Conservation (phyloP, 495 filamentous ascomycete species). For the Penicillium coffeae region DNA sequence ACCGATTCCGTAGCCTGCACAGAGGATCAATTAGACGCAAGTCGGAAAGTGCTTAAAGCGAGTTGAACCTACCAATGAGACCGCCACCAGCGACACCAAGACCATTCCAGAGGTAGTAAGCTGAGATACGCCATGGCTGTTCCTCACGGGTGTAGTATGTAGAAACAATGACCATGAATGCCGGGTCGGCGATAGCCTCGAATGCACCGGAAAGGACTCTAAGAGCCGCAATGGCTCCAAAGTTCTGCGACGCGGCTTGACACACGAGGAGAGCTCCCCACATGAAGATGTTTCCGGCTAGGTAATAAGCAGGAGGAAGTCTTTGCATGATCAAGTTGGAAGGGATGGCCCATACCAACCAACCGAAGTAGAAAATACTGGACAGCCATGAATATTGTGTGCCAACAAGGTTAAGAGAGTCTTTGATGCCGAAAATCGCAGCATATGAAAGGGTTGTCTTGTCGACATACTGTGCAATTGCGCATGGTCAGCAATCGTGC, state of each 20-base stretch:
- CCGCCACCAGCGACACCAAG: constrained; percentile 57
- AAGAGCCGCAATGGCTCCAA: constrained; percentile 1
- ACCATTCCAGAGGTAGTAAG: constrained; percentile 60
- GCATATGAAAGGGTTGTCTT: constrained; percentile 42
- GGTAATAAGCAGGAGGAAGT: constrained; percentile 3
- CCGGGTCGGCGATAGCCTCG: constrained; percentile 11
- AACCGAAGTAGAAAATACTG: constrained; percentile 52
- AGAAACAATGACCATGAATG: constrained; percentile 26
- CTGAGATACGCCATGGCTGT: constrained; percentile 55
- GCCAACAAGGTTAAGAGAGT: constrained; percentile 39
- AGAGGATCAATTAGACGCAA: too few relatives aligned
- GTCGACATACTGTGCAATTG: background rate
- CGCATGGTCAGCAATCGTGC: constrained; percentile 26
- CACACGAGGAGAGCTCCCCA: constrained; percentile 4
- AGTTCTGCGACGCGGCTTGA: constrained; percentile 4
- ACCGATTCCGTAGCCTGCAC: constrained; percentile 58
- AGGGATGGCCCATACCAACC: constrained; percentile 43
- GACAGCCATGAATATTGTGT: constrained; percentile 45
- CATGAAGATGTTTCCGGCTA: constrained; percentile 6
- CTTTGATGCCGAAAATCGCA: constrained; percentile 46
- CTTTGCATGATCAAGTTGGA: constrained; percentile 9
- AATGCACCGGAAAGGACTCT: constrained; percentile 4
- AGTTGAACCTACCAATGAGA: too few relatives aligned
- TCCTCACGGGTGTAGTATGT: constrained; percentile 46
- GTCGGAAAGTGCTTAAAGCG: too few relatives aligned